Evolutionary conservation across 1,139 yeast genomes (phyloP).

Genomic region (Kodamaea alishanica): DNA sequence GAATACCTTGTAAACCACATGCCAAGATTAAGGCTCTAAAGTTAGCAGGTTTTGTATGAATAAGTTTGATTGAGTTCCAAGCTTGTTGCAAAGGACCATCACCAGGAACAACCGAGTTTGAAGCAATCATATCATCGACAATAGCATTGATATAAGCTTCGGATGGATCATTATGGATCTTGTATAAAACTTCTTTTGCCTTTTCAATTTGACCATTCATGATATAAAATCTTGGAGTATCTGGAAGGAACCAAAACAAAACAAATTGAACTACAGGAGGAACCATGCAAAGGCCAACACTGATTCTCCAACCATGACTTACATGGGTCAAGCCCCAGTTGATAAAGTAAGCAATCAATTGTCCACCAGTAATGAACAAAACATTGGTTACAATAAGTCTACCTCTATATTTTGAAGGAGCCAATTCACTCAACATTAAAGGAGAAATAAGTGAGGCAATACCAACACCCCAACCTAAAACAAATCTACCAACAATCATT

Average conservation of each 20-base stretch:
- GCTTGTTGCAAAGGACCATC: conserved; percentile 48
- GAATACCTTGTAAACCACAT: conserved; percentile 91
- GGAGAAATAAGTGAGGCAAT: conserved; percentile 90
- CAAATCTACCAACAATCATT: conserved; percentile 85
- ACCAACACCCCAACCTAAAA: conserved; percentile 96
- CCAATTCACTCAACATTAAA: conserved; percentile 82
- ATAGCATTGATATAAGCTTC: conserved; percentile 55
- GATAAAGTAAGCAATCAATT: conserved; percentile 83
- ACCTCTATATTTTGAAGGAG: conserved; percentile 90
- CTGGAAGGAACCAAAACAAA: conserved; percentile 83
- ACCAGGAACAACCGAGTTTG: conserved; percentile 66
- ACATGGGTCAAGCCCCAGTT: conserved; percentile 83
- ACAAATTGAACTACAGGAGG: conserved; percentile 80
- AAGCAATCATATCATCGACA: conserved; percentile 53
- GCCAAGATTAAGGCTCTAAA: conserved; percentile 84
- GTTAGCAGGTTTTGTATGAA: conserved; percentile 76
- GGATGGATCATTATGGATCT: conserved; percentile 55
- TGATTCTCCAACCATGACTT: conserved; percentile 85
- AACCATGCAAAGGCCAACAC: conserved; percentile 84
- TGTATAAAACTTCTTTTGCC: conserved; percentile 64
- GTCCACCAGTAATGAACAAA: conserved; percentile 84
- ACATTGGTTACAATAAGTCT: conserved; percentile 69
- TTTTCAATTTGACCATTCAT: conserved; percentile 60
- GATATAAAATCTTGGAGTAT: conserved; percentile 87
- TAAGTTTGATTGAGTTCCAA: conserved; percentile 60